Base-by-base conservation (phyloP, 805 yeast genomes). In the Candida khao-thaluensis region DNA sequence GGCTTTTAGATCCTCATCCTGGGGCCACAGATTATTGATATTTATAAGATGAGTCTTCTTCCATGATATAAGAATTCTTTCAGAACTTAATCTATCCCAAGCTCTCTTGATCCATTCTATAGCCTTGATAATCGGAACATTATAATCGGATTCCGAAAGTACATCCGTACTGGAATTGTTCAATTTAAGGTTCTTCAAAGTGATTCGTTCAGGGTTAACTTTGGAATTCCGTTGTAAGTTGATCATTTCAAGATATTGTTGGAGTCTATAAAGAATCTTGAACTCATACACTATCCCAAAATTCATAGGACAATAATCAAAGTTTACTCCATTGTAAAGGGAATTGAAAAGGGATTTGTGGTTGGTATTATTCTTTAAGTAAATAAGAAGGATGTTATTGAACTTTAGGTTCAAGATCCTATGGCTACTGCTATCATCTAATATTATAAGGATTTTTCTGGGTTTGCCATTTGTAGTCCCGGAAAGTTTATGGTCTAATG, bases 271-370 rank as follows among this genome's bases (percentile, higher is more conserved):
- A 33, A 75, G 59, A 10, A 78, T 66, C 50, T 77, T 78, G 52
- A 81, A 76, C 49, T 81, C 85, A 42, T 77, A 78, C 28, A 76
- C 66, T 3, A 80, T 75, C 3, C 86, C 86, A 71, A 80, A 78
- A 43, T 71, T 75, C 67, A 79, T 77, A 6, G 85, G 85, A 23
- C 78, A 54, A 50, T 76, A 78, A 48, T 71, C 72, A 37, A 79
- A 61, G 43, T 71, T 76, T 23, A 72, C 63, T 27, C 79, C 80
- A 24, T 72, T 58, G 39, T 49, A 57, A 8, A 54, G 44, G 5
- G 66, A 56, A 31, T 52, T 55, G 47, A 54, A 63, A 0, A 69
- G 66, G 31, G 62, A 65, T 35, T 59, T 64, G 41, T 64, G 68
- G 35, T 58, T 62, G 18, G 63, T 52, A 23, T 65, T 64, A 42